Evolutionary conservation across 1,284 basidiomycete genomes (phyloP).

Genomic region (Coniophora puteana): DNA sequence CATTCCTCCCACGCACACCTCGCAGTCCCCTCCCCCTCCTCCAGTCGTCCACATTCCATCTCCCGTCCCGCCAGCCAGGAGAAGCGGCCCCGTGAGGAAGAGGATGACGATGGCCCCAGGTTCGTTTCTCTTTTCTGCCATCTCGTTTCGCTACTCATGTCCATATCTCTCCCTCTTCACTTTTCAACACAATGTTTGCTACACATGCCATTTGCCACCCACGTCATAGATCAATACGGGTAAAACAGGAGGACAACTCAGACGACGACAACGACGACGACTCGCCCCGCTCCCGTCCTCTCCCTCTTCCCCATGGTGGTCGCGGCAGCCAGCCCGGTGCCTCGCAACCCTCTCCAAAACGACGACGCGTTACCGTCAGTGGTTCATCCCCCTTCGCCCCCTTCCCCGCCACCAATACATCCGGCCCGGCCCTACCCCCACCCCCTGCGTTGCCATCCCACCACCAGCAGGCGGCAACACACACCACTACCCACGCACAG

Average conservation of each 20-base stretch:
- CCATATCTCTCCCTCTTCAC: conserved; percentile 11
- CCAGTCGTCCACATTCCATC: conserved; percentile 26
- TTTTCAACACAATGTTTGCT: conserved; percentile 17
- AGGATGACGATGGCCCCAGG: conserved; percentile 34
- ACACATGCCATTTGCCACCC: conserved; percentile 43
- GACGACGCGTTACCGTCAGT: conserved; percentile 65
- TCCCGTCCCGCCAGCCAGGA: conserved; percentile 27
- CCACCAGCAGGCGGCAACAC: conserved; percentile 61
- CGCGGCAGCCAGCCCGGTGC: conserved; percentile 34
- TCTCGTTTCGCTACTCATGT: too few relatives aligned
- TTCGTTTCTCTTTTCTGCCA: conserved; percentile 26
- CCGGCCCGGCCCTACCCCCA: conserved; percentile 46
- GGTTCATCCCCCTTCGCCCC: conserved; percentile 50
- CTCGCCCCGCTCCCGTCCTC: conserved; percentile 33
- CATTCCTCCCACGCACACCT: too few relatives aligned
- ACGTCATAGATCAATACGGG: conserved; percentile 39
- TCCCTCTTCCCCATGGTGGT: conserved; percentile 19
- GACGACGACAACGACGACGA: too few relatives aligned
- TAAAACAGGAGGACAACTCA: conserved; percentile 62
- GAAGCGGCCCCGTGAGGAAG: conserved; percentile 46
- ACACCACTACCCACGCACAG: too few relatives aligned
- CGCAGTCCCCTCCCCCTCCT: conserved; percentile 27
- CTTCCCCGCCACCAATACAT: conserved; percentile 45
- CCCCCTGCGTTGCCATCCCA: conserved; percentile 64
- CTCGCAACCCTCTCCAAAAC: conserved; percentile 55